Percentiles rank a stretch among this genome's conserved stretches.
phyloP scores from a whole-genome alignment of 306 rosid species.

The Hippophae gyantsensis region DNA sequence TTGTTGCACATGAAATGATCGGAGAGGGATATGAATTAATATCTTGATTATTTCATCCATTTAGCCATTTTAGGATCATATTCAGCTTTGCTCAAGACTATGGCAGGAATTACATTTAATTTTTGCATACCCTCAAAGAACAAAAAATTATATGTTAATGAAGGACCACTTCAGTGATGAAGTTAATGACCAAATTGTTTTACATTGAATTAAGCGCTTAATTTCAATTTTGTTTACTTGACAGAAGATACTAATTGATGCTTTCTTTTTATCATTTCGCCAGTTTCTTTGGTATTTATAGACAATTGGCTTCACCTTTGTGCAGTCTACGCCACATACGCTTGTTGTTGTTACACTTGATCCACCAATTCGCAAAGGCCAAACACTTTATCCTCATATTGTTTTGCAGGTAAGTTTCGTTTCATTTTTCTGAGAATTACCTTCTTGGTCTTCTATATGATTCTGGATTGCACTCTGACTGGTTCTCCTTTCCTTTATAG shows the following conservation, averaged over 20 bases:
- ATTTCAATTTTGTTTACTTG: neutral
- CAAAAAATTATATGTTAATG: too few relatives aligned
- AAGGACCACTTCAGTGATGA: too few relatives aligned
- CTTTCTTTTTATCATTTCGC: neutral
- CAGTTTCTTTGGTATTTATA: slow-evolving; percentile 8
- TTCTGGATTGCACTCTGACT: neutral
- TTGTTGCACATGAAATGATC: slow-evolving; percentile 1
- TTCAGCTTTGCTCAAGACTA: too few relatives aligned
- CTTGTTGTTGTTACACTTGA: slow-evolving; percentile 86
- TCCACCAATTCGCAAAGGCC: slow-evolving; percentile 98
- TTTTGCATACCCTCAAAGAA: too few relatives aligned
- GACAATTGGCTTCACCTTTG: slow-evolving; percentile 8
- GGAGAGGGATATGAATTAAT: too few relatives aligned
- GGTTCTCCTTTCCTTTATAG: slow-evolving; percentile 31
- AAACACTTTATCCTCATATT: slow-evolving; percentile 93
- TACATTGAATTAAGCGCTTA: too few relatives aligned
- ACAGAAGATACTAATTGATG: neutral
- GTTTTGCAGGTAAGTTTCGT: slow-evolving; percentile 78
- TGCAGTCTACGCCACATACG: slow-evolving; percentile 89
- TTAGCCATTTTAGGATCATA: too few relatives aligned
- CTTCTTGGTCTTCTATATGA: slow-evolving; percentile 3
- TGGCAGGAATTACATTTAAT: too few relatives aligned
- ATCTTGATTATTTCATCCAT: too few relatives aligned
- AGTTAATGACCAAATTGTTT: too few relatives aligned
- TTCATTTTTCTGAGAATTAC: slow-evolving; percentile 10